These are phyloP conservation scores for Mycena olivaceomarginata DNA, from an alignment of 768 basidiomycete genomes.

Conservation along the genomic window DNA sequence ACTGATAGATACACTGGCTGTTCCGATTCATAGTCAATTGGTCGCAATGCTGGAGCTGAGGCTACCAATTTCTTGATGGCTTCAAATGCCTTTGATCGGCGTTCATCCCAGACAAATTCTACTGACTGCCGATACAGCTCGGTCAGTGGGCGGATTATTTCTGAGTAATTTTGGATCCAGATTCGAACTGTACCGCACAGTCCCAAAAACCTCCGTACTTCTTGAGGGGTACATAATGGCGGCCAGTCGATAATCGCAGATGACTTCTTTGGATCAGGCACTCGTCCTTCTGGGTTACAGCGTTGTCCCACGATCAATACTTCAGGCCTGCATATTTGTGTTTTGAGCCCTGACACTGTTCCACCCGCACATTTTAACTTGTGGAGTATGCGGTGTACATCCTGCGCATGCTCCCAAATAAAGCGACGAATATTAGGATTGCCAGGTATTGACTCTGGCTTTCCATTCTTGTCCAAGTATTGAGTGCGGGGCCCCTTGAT, in stretches of 20 bases:
- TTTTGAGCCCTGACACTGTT: constrained; percentile 53
- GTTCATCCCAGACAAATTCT: too few species aligned
- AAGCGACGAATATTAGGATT: constrained; percentile 35
- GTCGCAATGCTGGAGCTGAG: constrained; percentile 49
- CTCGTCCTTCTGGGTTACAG: neutral
- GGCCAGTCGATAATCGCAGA: neutral
- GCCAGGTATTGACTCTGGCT: constrained; percentile 38
- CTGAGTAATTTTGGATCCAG: constrained; percentile 48
- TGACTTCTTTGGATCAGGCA: neutral
- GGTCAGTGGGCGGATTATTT: constrained; percentile 3
- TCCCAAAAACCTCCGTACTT: constrained; percentile 50
- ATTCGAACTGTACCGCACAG: constrained; percentile 48
- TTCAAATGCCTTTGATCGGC: too few species aligned
- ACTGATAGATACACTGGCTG: constrained; percentile 54
- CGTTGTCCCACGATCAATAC: constrained; percentile 38
- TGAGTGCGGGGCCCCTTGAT: constrained; percentile 51
- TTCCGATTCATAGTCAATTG: constrained; percentile 55
- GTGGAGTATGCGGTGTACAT: constrained; percentile 54
- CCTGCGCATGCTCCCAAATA: constrained; percentile 55
- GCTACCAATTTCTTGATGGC: constrained; percentile 47
- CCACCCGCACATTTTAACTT: constrained; percentile 50
- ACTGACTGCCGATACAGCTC: constrained; percentile 44
- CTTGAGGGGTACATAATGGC: neutral
- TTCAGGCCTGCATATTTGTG: constrained; percentile 40
- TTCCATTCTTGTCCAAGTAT: constrained; percentile 48